Evolutionary conservation across 2,329 filamentous ascomycete species (phyloP), one percentile per base, ranked within the genome.

Genomic region (Pyrenochaeta sp.): DNA sequence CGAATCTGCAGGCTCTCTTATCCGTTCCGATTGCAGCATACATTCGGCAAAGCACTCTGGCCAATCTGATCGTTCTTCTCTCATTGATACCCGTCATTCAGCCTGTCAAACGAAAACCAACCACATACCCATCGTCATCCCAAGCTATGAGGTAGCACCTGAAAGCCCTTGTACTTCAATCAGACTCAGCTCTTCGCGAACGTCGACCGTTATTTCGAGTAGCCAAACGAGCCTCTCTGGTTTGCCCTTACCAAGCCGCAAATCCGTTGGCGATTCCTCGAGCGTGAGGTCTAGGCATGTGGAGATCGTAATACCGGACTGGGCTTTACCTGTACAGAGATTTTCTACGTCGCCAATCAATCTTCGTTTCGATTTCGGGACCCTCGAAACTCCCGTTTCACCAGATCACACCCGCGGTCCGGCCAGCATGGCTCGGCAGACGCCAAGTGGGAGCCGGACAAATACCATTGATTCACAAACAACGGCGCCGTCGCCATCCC

Each of bases 391-490:
- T 44, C 65, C 67, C 45, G 44, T 55, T 27, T 60, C 67, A 48
- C 51, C 67, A 48, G 60, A 68, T 45, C 64, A 59, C 52, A 60
- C 66, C 22, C 64, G 68, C 8, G 73, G 72, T 61, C 71, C 74
- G 52, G 66, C 68, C 62, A 77, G 75, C 54, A 81, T 82, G 78
- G 77, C 80, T 60, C 74, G 75, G 40, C 74, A 77, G 43, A 79
- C 78, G 49, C 75, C 79, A 50, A 76, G 75, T 50, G 76, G 76
- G 50, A 82, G 79, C 69, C 75, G 80, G 39, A 77, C 78, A 37
- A 81, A 77, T 64, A 82, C 80, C 27, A 79, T 83, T 60, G 81
- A 83, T 65, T 81, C 81, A 10, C 77, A 77, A 45, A 79, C 74
- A 13, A 80, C 80, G 12, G 74, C 75, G 12, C 80, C 80, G 4